Base-by-base conservation (phyloP, 345 rosid genomes). In the Hirschfeldia incana region DNA sequence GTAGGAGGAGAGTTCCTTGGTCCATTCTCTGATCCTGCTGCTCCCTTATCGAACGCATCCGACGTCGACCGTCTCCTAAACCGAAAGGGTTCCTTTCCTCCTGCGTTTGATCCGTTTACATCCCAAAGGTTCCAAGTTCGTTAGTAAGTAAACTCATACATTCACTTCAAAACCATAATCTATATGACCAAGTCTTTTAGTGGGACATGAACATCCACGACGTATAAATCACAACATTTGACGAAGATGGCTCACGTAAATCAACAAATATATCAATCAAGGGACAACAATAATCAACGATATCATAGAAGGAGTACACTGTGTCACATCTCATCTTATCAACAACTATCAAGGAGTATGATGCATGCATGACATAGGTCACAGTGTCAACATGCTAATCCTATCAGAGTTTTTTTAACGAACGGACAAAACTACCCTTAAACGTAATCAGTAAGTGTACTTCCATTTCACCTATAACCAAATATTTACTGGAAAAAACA, bases 51-150 rank as follows among this genome's bases (percentile, higher is more conserved):
- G 65, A 82, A 84, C 1, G 90, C 92, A 15, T 95, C 97, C 51
- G 97, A 91, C 10, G 89, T 76, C 5, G 98, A 95, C 79, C 84
- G 77, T 74, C 98, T 87, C 49, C 96, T 88, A 84, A 91, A 95
- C 73, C 94, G 87, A 76, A 81, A 87, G 36, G 91, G 70, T 83
- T 90, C 99, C 85, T 91, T 91, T 76, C 90, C 83, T 80, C 94
- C 94, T 93, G 81, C 84, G 80, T 78, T 81, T 73, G 82, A 58
- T 81, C 84, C 84, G 81, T 77, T 81, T 13, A 77, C 6, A 68
- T 81, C 59, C 82, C 76, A 74, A 73, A 28, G n/a, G 67, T 5
- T 53, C 9, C 3, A 4, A 29, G 55, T 58, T 72, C 78, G 84
- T 77, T 77, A 81, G 78, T 81, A 37, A 58, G 2, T 5, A 46